These are phyloP conservation scores for Bremia lactucae DNA, from an alignment of 352 stramenopile genomes.

Conservation along the genomic window DNA sequence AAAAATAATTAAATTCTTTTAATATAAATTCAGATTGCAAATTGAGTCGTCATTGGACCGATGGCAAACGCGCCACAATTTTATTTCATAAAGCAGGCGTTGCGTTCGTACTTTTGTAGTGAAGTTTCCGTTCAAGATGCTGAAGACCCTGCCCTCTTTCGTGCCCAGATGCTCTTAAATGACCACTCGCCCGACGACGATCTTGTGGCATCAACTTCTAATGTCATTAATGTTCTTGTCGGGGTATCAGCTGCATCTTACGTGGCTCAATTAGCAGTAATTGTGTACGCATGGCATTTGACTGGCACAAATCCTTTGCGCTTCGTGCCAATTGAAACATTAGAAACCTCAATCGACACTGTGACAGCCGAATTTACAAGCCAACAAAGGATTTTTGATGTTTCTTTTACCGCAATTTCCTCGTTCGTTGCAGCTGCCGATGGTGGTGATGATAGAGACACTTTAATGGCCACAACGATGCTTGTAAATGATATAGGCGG, in stretches of 20 bases:
- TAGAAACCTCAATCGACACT: slow-evolving; percentile 20
- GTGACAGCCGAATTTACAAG: slow-evolving; percentile 25
- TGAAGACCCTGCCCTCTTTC: slow-evolving; percentile 27
- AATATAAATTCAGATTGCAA: too few species aligned
- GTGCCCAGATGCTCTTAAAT: slow-evolving; percentile 24
- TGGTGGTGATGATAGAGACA: neutral
- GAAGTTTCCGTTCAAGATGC: slow-evolving; percentile 19
- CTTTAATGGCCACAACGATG: slow-evolving; percentile 1
- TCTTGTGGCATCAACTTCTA: neutral
- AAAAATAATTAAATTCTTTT: too few species aligned
- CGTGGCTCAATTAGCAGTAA: slow-evolving; percentile 31
- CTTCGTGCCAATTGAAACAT: slow-evolving; percentile 3
- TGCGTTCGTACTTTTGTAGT: slow-evolving; percentile 20
- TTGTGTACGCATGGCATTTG: slow-evolving; percentile 32
- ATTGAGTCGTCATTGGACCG: too few species aligned
- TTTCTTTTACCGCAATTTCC: slow-evolving; percentile 13
- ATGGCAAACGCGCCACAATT: neutral
- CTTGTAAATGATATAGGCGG: slow-evolving; percentile 37
- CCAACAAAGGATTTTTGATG: slow-evolving; percentile 18
- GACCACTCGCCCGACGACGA: slow-evolving; percentile 1
- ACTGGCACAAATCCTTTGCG: slow-evolving; percentile 25
- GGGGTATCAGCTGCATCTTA: slow-evolving; percentile 20
- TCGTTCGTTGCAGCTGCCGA: slow-evolving; percentile 10
- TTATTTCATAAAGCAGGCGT: slow-evolving; percentile 4
- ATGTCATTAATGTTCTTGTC: slow-evolving; percentile 5